A percentile compares a stretch with the other conserved stretches of the same genome.
These are phyloP conservation scores for Cyclotella kingstonii DNA, from an alignment of 108 stramenopile species.

Conservation along the genomic window DNA sequence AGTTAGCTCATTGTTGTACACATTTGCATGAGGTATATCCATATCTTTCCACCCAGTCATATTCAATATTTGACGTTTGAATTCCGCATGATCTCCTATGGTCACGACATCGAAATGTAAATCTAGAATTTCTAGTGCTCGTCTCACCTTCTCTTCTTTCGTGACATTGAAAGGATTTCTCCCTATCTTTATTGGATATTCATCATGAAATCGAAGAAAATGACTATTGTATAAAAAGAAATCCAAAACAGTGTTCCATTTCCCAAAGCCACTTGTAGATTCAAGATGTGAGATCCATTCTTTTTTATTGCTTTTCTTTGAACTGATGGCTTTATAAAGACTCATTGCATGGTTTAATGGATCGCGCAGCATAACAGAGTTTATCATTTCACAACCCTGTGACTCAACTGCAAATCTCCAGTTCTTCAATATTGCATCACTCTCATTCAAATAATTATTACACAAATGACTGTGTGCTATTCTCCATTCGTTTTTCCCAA, in stretches of 20 bases:
- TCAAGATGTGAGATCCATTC: slow-evolving; percentile 28
- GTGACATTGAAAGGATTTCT: slow-evolving; percentile 25
- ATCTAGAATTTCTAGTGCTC: slow-evolving; percentile 14
- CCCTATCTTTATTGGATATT: slow-evolving; percentile 17
- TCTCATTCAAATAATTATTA: slow-evolving; percentile 28
- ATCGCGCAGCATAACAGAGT: slow-evolving; percentile 44
- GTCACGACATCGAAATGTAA: slow-evolving; percentile 17
- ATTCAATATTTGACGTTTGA: slow-evolving; percentile 6
- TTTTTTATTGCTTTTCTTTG: slow-evolving; percentile 20
- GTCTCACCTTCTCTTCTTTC: slow-evolving; percentile 25
- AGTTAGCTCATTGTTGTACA: slow-evolving; percentile 9
- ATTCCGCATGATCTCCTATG: slow-evolving; percentile 10
- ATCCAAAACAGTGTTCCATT: slow-evolving; percentile 33
- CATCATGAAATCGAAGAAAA: slow-evolving; percentile 20
- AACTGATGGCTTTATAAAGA: slow-evolving; percentile 20
- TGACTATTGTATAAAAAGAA: slow-evolving; percentile 42
- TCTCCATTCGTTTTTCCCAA: slow-evolving; percentile 43
- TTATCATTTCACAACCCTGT: slow-evolving; percentile 42
- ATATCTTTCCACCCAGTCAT: slow-evolving; percentile 24
- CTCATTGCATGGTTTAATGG: slow-evolving; percentile 43
- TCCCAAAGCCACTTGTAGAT: slow-evolving; percentile 12
- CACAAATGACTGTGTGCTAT: slow-evolving; percentile 33
- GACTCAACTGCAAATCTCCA: slow-evolving; percentile 35
- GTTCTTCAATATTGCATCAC: slow-evolving; percentile 18
- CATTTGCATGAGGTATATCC: slow-evolving; percentile 14